phyloP scores from a whole-genome alignment of 805 yeast genomes.

The Starmerella khaoyaiensis region DNA sequence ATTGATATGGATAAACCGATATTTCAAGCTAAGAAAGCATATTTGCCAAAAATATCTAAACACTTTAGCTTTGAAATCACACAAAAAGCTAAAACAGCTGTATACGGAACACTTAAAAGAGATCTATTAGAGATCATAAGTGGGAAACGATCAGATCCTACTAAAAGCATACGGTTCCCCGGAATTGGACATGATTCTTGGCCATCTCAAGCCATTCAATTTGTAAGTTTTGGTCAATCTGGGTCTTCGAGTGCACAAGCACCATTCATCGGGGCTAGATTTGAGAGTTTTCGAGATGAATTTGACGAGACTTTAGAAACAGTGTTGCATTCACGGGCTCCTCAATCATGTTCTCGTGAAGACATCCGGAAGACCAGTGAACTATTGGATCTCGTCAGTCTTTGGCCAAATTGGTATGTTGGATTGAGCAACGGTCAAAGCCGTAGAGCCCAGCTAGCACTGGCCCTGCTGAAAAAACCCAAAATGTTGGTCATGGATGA shows the following conservation, averaged over 20 bases:
- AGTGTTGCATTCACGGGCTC: conserved; percentile 37
- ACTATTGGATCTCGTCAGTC: conserved; percentile 40
- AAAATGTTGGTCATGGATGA: conserved; percentile 66
- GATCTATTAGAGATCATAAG: conserved; percentile 45
- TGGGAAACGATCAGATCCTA: conserved; percentile 43
- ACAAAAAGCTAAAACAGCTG: conserved; percentile 38
- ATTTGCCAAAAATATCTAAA: conserved; percentile 25
- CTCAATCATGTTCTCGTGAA: conserved; percentile 31
- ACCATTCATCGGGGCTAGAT: conserved; percentile 78
- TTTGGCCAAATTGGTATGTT: conserved; percentile 65
- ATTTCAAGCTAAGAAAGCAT: conserved; percentile 15
- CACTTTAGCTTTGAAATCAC: conserved; percentile 34
- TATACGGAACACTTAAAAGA: conserved; percentile 44
- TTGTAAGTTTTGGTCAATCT: conserved; percentile 34
- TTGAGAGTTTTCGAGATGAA: conserved; percentile 75
- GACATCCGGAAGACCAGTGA: conserved; percentile 35
- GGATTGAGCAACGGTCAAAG: conserved; percentile 89
- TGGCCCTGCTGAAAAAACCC: conserved; percentile 54
- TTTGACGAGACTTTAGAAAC: conserved; percentile 58
- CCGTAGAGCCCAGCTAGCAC: conserved; percentile 78
- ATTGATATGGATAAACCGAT: conserved; percentile 8
- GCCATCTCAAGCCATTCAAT: conserved; percentile 36
- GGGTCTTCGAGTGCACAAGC: conserved; percentile 31
- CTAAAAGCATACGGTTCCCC: conserved; percentile 45
- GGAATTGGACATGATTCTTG: conserved; percentile 32